Evolutionary conservation across 208 protist genomes (phyloP), one percentile per base, ranked within the genome.

Genomic region (Acanthamoeba triangularis): DNA sequence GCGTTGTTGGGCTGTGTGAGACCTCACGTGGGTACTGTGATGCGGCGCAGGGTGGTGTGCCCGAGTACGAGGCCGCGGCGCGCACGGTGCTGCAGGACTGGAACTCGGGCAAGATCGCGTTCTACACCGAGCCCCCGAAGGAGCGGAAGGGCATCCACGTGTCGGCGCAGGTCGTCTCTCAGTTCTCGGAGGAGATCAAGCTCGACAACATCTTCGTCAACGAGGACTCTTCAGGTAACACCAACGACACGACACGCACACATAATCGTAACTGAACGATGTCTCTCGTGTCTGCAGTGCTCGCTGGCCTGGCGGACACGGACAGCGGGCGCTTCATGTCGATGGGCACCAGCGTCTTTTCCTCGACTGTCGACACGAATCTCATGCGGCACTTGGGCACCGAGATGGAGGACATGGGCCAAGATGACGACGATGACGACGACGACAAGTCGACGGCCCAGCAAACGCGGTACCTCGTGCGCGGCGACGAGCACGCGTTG

Each of bases 51-150:
- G 98, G 98, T 52, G 98, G 99, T 18, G 94, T 97, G 33, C 97
- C 99, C 35, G 98, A 99, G 94, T 97, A 99, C 90, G 97, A 99
- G 74, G 98, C 94, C 37, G 99, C 99, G 6, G 99, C 98, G 37
- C 96, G 97, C n/a, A 98, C 98, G 96, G 98, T 99, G 47, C 95
- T 99, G 28, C 95, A 98, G 52, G 99, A 99, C 95, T 99, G 99
- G 99, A 99, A 99, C 95, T 96, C 98, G 74, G 99, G 99, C 80
- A 98, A 98, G 72, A 99, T 99, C 90, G 97, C 98, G 47, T 99
- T 99, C 97, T 99, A 99, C 97, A 99, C 99, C 7, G 93, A 98
- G 23, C 99, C 99, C 44, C 99, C 99, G 13, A 14, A 47, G 41
- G 92, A 94, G 49, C 18, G 56, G 33, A 37, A 97, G 35, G 95